Conservation (phyloP, 441 rosid species). For the Pelargonium fulgidum region DNA sequence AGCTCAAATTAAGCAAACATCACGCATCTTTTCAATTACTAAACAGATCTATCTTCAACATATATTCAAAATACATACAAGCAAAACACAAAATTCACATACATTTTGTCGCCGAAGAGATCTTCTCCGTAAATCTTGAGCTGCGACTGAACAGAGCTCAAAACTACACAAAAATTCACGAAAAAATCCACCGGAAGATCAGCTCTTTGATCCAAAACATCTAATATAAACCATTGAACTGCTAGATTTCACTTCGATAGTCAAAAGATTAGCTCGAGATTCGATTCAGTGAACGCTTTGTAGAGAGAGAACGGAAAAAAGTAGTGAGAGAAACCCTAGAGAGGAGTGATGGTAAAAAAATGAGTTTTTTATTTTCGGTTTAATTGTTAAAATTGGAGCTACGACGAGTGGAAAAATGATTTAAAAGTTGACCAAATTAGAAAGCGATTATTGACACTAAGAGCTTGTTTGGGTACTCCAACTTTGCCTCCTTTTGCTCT, state of each 20-base stretch:
- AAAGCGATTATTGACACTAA: not conserved
- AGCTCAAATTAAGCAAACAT: not conserved
- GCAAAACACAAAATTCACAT: conserved; percentile 4
- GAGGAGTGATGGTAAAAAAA: not conserved
- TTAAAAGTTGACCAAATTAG: not conserved
- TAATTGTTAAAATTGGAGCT: not conserved
- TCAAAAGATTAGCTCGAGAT: conserved; percentile 2
- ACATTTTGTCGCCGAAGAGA: not conserved
- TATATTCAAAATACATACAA: conserved; percentile 1
- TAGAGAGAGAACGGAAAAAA: not conserved
- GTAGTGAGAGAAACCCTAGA: conserved; percentile 12
- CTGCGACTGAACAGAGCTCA: not conserved
- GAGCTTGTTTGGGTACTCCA: no score
- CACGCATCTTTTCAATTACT: not conserved
- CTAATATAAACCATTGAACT: not conserved
- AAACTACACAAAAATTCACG: conserved; percentile 1
- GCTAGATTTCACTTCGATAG: conserved; percentile 8
- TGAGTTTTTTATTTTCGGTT: not conserved
- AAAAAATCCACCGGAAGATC: not conserved
- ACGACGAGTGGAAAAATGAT: not conserved
- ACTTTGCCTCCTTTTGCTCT: no score
- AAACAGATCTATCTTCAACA: not conserved
- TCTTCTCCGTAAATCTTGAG: not conserved
- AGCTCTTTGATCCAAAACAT: conserved; percentile 2
- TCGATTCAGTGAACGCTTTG: conserved; percentile 4